Evolutionary conservation across 1,284 basidiomycete species (phyloP).

Genomic region (Hymenochaete sp.): DNA sequence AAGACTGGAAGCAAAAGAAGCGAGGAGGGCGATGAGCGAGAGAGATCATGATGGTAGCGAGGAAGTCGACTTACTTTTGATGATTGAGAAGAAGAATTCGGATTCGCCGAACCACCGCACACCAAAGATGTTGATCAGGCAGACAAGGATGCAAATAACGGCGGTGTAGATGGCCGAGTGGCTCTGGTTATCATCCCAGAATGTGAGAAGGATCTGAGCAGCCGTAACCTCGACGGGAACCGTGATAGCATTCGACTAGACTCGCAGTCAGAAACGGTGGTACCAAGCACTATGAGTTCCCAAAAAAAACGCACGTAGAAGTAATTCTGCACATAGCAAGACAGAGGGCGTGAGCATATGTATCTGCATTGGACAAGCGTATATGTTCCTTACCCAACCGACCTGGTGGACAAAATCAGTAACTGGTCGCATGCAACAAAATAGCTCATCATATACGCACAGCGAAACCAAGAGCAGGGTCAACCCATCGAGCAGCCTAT

Average conservation of each 20-base stretch:
- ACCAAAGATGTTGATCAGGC: constrained; percentile 69
- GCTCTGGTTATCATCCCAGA: constrained; percentile 58
- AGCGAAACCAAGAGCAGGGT: constrained; percentile 42
- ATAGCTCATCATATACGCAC: constrained; percentile 4
- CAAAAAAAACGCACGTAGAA: constrained; percentile 17
- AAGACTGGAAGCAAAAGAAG: constrained; percentile 30
- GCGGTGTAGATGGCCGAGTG: constrained; percentile 59
- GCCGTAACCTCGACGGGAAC: constrained; percentile 19
- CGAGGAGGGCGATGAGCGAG: constrained; percentile 7
- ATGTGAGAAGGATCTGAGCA: constrained; percentile 53
- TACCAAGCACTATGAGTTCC: neutral
- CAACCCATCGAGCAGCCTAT: constrained; percentile 65
- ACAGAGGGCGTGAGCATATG: neutral
- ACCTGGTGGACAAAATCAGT: constrained; percentile 1
- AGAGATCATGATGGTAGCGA: neutral
- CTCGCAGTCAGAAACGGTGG: neutral
- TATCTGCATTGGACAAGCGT: neutral
- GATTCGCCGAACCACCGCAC: constrained; percentile 66
- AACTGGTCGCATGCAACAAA: neutral
- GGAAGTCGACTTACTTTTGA: constrained; percentile 40
- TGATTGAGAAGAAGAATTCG: constrained; percentile 55
- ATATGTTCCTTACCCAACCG: constrained; percentile 16
- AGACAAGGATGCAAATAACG: constrained; percentile 49
- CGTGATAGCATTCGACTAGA: constrained; percentile 17
- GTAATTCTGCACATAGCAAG: constrained; percentile 17